Percentiles rank a stretch among this genome's conserved stretches.
Evolutionary conservation across 2,329 filamentous ascomycete genomes (phyloP).

Genomic region (Hirsutella rhossiliensis): DNA sequence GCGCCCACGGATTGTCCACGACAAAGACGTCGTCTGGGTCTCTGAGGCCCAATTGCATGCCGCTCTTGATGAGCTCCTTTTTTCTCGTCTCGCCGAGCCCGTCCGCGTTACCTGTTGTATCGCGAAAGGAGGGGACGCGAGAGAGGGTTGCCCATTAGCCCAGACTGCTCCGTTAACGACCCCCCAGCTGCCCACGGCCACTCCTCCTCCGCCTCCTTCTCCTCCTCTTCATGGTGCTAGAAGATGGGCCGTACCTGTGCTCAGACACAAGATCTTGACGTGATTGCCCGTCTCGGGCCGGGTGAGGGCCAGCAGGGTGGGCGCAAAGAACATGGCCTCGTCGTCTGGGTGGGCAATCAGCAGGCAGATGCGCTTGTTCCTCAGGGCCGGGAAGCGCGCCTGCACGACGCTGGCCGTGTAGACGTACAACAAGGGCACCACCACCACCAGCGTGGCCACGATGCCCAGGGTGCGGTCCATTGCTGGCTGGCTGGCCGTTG

Average conservation of each 20-base stretch:
- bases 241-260: constrained; percentile 56
- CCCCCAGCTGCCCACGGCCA: too few species aligned
- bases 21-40: constrained; percentile 71
- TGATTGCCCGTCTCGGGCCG: constrained; percentile 72
- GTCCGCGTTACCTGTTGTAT: constrained; percentile 59
- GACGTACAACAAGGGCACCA: constrained; percentile 39
- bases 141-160: neutral
- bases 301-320: constrained; percentile 75
- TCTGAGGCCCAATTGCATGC: constrained; percentile 61
- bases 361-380: constrained; percentile 78
- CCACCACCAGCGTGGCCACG: constrained; percentile 5
- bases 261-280: constrained; percentile 87
- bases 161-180: neutral
- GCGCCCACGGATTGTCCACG: constrained; percentile 59
- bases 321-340: constrained; percentile 98
- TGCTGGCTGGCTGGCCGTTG: constrained; percentile 26
- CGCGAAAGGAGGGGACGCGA: constrained; percentile 15
- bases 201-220: too few species aligned
- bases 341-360: constrained; percentile 97
- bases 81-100: constrained; percentile 75
- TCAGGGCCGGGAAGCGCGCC: constrained; percentile 50
- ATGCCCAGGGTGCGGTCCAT: constrained; percentile 5
- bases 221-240: too few species aligned
- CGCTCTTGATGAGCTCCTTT: constrained; percentile 74
- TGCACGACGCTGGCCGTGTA: constrained; percentile 35